Percentiles rank a stretch among this genome's conserved stretches.
phyloP scores from a whole-genome alignment of 305 asterid genomes.

The Fraxinus dipetala region DNA sequence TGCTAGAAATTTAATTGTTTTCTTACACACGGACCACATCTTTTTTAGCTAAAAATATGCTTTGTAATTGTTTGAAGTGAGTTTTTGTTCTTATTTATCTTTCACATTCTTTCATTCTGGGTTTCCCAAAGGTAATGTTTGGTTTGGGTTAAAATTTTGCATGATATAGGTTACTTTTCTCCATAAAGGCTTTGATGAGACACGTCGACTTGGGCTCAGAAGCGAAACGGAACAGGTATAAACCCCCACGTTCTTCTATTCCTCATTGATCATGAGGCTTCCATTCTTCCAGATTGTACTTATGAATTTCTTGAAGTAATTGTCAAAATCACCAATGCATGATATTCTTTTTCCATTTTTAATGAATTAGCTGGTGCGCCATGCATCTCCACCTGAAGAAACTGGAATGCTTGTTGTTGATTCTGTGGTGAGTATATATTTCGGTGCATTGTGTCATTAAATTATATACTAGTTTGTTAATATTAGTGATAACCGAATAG shows the following conservation, averaged over 20 bases:
- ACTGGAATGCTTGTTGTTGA: conserved; percentile 99
- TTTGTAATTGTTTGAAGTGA: neutral
- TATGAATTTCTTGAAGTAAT: conserved; percentile 11
- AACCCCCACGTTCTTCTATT: conserved; percentile 7
- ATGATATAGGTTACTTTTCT: conserved; percentile 75
- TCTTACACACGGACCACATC: neutral
- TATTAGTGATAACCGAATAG: conserved; percentile 6
- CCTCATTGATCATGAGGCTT: neutral
- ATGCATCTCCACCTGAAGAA: conserved; percentile 81
- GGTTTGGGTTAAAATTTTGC: conserved; percentile 23
- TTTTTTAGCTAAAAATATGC: neutral
- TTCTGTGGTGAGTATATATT: conserved; percentile 69
- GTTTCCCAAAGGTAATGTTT: conserved; percentile 16
- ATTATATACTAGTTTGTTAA: conserved; percentile 5
- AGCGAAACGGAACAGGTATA: conserved; percentile 86
- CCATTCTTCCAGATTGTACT: conserved; percentile 5
- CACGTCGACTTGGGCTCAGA: conserved; percentile 93
- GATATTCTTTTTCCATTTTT: conserved; percentile 19
- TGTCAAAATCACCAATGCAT: neutral
- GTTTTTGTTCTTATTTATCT: neutral
- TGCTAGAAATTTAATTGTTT: neutral
- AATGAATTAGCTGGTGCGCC: conserved; percentile 73
- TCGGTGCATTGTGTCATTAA: conserved; percentile 1
- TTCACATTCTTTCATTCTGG: conserved; percentile 10
- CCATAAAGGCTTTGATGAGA: conserved; percentile 98